Percentiles rank a stretch among this genome's conserved stretches.
phyloP scores from a whole-genome alignment of 2,329 filamentous ascomycete genomes.

The Venturia aucupariae region DNA sequence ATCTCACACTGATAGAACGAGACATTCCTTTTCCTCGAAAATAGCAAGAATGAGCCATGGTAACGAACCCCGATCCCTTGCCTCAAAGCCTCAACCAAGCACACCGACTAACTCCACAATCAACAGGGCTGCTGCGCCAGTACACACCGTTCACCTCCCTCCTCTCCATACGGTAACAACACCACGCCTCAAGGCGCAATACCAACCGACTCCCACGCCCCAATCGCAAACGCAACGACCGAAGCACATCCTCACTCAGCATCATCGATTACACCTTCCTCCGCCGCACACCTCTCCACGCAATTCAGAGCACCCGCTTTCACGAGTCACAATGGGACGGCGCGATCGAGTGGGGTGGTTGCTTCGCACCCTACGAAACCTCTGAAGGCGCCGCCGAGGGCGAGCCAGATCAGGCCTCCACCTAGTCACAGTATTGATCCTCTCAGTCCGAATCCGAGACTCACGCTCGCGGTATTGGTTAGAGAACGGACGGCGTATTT shows the following conservation, averaged over 20 bases:
- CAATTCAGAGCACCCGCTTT: neutral
- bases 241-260: neutral
- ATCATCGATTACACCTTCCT: neutral
- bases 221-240: neutral
- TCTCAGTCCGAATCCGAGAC: neutral
- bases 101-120: neutral
- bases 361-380: slow-evolving; percentile 1
- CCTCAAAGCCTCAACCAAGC: neutral
- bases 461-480: slow-evolving; percentile 51
- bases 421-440: neutral
- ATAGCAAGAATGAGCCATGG: slow-evolving; percentile 8
- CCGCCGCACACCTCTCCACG: neutral
- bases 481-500: slow-evolving; percentile 76
- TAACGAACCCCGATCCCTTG: neutral
- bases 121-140: slow-evolving; percentile 3
- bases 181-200: neutral
- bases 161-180: slow-evolving; percentile 6
- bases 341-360: neutral
- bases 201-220: neutral
- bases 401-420: neutral
- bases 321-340: neutral
- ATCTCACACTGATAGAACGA: too few relatives aligned
- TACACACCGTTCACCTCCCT: neutral
- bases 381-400: neutral
- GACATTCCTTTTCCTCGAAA: neutral